Conservation (phyloP, 1,139 yeast species). For the Hansenula anomala region DNA sequence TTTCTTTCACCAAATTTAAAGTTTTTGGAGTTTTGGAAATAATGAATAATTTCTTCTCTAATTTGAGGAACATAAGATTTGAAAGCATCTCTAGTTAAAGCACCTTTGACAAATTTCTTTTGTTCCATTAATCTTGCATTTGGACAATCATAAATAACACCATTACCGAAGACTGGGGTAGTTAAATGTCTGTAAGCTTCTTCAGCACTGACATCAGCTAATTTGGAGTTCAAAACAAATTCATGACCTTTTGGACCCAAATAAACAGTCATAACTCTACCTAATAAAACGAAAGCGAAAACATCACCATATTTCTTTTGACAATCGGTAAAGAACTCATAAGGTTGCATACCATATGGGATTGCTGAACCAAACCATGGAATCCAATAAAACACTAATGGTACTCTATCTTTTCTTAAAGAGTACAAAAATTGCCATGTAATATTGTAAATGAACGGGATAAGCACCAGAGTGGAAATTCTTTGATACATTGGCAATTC, state of each 20-base stretch:
- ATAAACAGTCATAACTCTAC: slow-evolving; percentile 92
- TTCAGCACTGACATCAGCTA: slow-evolving; percentile 90
- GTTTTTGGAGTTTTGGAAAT: slow-evolving; percentile 47
- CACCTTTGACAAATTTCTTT: slow-evolving; percentile 91
- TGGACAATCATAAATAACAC: slow-evolving; percentile 96
- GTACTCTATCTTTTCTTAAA: slow-evolving; percentile 74
- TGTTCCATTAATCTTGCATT: slow-evolving; percentile 95
- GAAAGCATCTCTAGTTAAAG: slow-evolving; percentile 84
- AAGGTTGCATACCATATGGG: slow-evolving; percentile 87
- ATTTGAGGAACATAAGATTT: slow-evolving; percentile 83
- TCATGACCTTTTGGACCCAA: slow-evolving; percentile 98
- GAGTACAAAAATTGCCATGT: slow-evolving; percentile 69
- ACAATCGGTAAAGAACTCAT: slow-evolving; percentile 77
- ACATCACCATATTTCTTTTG: slow-evolving; percentile 86
- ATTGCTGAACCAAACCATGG: slow-evolving; percentile 97
- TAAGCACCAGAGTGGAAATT: slow-evolving; percentile 22
- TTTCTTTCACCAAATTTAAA: slow-evolving; percentile 31
- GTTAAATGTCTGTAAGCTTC: slow-evolving; percentile 94
- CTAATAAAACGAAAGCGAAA: slow-evolving; percentile 82
- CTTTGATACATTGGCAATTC: slow-evolving; percentile 28
- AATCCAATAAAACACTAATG: slow-evolving; percentile 86
- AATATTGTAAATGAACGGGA: slow-evolving; percentile 52
- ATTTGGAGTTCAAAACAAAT: slow-evolving; percentile 86
- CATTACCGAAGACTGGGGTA: slow-evolving; percentile 96
- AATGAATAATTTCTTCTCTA: slow-evolving; percentile 67